These are phyloP conservation scores for Cantharellus cinnabarinus DNA, from an alignment of 768 basidiomycete genomes.

Conservation along the genomic window DNA sequence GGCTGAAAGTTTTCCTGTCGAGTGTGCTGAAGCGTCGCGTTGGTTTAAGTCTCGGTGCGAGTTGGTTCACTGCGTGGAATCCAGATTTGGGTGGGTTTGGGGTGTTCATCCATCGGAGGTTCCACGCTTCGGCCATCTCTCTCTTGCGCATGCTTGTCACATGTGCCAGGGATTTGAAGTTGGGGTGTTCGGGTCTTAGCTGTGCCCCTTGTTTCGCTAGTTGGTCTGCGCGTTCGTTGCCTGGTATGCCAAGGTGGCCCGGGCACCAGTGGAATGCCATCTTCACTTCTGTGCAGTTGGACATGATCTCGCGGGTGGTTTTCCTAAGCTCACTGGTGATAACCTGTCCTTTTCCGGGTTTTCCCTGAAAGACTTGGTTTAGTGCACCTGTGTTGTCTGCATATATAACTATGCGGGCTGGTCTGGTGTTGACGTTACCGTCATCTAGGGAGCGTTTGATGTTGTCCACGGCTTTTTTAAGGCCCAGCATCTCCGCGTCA, in stretches of 20 bases:
- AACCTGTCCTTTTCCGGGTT: background rate
- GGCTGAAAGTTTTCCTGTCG: background rate
- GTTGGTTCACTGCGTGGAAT: background rate
- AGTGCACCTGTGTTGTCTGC: background rate
- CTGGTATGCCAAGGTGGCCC: background rate
- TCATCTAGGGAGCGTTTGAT: background rate
- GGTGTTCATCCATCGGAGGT: background rate
- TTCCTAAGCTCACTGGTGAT: background rate
- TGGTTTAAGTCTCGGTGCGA: background rate
- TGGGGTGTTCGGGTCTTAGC: background rate
- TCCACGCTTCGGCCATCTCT: background rate
- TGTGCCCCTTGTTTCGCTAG: background rate
- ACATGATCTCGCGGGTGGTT: background rate
- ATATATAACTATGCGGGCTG: too few species aligned
- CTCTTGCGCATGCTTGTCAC: background rate
- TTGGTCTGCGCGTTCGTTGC: background rate
- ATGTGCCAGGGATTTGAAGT: background rate
- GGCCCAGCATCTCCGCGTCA: background rate
- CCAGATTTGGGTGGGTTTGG: background rate
- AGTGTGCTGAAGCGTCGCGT: background rate
- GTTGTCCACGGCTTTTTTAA: background rate
- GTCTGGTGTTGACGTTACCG: background rate
- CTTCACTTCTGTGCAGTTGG: background rate
- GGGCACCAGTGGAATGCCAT: background rate
- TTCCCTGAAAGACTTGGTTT: background rate